Conservation (phyloP, 1,284 basidiomycete genomes). For the Leccinum pallidistipes region DNA sequence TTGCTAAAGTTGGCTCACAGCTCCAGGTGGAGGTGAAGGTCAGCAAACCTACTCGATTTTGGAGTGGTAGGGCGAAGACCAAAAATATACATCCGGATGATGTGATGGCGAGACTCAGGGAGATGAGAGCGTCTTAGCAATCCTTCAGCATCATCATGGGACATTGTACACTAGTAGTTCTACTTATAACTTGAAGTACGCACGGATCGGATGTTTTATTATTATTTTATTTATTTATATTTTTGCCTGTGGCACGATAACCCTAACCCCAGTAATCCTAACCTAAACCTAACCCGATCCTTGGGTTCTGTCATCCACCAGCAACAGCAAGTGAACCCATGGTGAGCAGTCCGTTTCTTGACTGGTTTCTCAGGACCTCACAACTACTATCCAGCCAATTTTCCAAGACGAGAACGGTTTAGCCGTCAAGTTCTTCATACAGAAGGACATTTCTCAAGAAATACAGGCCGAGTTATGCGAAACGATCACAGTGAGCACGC, state of each 20-base stretch:
- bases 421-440: conserved; percentile 77
- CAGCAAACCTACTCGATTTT: conserved; percentile 38
- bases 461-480: conserved; percentile 67
- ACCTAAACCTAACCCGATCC: conserved; percentile 36
- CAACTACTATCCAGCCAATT: conserved; percentile 46
- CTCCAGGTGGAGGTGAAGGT: conserved; percentile 41
- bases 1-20: conserved; percentile 5
- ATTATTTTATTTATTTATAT: background rate
- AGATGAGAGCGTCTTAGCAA: conserved; percentile 40
- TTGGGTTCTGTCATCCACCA: conserved; percentile 27
- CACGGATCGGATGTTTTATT: background rate
- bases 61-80: conserved; percentile 33
- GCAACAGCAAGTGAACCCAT: conserved; percentile 12
- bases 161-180: background rate
- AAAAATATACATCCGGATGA: conserved; percentile 40
- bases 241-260: conserved; percentile 8
- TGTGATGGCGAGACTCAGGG: conserved; percentile 50
- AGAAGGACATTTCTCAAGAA: conserved; percentile 70
- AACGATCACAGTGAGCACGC: conserved; percentile 56
- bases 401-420: conserved; percentile 65
- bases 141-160: background rate
- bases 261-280: conserved; percentile 26
- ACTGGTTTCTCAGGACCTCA: conserved; percentile 4
- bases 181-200: background rate
- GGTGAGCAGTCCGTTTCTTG: conserved; percentile 21